Evolutionary conservation across 2,329 filamentous ascomycete genomes (phyloP).

Genomic region (Fusarium verticillioides): DNA sequence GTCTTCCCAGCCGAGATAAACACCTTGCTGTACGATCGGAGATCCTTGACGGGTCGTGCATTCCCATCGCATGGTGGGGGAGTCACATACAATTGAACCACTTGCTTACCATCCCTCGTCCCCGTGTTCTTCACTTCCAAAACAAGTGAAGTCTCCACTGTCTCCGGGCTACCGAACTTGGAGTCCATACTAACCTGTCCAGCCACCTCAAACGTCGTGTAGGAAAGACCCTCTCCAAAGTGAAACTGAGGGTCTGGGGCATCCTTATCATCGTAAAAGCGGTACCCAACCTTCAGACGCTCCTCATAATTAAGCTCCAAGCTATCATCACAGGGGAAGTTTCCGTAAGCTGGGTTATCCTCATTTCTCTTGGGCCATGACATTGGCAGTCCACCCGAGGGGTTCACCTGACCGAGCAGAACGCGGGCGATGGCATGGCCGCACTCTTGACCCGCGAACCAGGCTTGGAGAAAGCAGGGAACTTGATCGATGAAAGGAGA

Average conservation of each 20-base stretch:
- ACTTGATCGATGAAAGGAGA: neutral
- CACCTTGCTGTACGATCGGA: neutral
- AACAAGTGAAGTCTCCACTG: neutral
- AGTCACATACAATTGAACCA: neutral
- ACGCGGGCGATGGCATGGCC: neutral
- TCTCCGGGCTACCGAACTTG: rapidly evolving
- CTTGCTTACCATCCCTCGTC: neutral
- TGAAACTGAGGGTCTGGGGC: neutral
- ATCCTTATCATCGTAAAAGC: neutral
- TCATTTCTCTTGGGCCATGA: slow-evolving; percentile 7
- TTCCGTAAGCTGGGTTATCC: neutral
- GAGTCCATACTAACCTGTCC: rapidly evolving
- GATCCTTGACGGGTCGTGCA: neutral
- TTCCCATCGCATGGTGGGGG: neutral
- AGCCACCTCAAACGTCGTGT: neutral
- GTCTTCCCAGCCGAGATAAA: rapidly evolving
- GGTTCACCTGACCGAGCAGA: neutral
- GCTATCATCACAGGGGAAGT: slow-evolving; percentile 3
- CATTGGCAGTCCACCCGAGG: neutral
- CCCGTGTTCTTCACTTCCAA: neutral
- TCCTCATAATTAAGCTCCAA: neutral
- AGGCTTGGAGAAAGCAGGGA: neutral
- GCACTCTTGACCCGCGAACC: slow-evolving; percentile 2
- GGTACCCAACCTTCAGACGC: slow-evolving; percentile 3
- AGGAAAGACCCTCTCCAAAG: slow-evolving; percentile 3